Evolutionary conservation across 1,284 basidiomycete genomes (phyloP), one percentile per base, ranked within the genome.

Genomic region (Kalmanozyma brasiliensis): DNA sequence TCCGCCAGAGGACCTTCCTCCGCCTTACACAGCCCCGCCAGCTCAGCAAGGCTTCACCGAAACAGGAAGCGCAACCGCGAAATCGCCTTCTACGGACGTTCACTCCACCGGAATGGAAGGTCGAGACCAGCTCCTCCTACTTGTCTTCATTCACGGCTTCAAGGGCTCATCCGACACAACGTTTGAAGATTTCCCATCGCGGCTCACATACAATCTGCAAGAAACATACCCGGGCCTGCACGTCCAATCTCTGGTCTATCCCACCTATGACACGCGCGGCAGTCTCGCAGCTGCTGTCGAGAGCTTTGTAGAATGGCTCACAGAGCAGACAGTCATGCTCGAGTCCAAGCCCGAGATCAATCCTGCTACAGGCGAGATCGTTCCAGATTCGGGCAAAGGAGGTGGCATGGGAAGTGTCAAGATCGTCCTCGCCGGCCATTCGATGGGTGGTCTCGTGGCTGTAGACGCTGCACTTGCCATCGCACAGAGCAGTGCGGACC

Each of bases 361-460:
- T 29, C 52, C 51, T 0, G 44, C 48, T 10, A 58, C 70, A 4
- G 67, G 67, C 6, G 40, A 64, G 6, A 55, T 71, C 32, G 30
- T 57, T 3, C 45, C 53, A 2, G 13, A 63, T 34, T 58, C 58
- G 6, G 68, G 75, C 40, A 49, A 67, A 11, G 76, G 76, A 0
- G 65, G 64, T 22, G 77, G 74, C 1, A 60, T 65, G 55, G 77
- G 77, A 11, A 72, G 63, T 23, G 77, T 78, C 48, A 65, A 91
- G 90, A 20, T 97, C 43, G 89, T 94, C 3, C 85, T 97, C 1
- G 93, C 93, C 77, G 94, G 94, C 3, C 94, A 97, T 81, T 94
- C 75, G 14, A 82, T 82, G 80, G 80, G 80, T 32, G 80, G 80
- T 8, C 57, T 82, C 11, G 86, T 97, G 0, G 90, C 91, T 23